A percentile compares a stretch with the other conserved stretches of the same genome.
Conservation (phyloP, 2,329 filamentous ascomycete genomes). For the Trichoderma atroviride region DNA sequence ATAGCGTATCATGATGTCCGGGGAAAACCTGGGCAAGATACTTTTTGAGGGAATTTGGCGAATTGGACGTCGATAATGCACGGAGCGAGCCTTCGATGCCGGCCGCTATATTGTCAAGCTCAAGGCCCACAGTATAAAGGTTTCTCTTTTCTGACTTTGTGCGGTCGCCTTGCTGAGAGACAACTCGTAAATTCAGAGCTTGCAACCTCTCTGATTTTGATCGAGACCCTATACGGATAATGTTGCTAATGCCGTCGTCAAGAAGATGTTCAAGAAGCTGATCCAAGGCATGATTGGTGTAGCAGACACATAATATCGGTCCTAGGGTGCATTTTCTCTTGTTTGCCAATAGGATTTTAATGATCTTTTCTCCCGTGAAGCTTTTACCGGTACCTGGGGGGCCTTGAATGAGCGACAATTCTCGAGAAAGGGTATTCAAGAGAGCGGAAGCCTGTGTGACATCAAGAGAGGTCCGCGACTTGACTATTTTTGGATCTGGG, state of each 20-base stretch:
- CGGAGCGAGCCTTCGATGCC: not conserved
- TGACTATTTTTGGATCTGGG: slow-evolving; percentile 33
- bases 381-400: slow-evolving; percentile 72
- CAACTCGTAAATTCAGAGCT: slow-evolving; percentile 51
- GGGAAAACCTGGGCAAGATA: not conserved
- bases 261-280: slow-evolving; percentile 57
- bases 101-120: not conserved
- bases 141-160: slow-evolving; percentile 44
- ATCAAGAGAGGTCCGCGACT: slow-evolving; percentile 53
- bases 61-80: slow-evolving; percentile 1
- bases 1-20: not conserved
- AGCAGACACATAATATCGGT: slow-evolving; percentile 56
- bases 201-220: slow-evolving; percentile 58
- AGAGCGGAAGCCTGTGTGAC: slow-evolving; percentile 54
- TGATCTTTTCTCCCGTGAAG: slow-evolving; percentile 61
- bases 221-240: slow-evolving; percentile 64
- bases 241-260: slow-evolving; percentile 42
- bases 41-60: not conserved
- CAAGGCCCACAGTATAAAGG: not conserved
- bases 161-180: slow-evolving; percentile 37
- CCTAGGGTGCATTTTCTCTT: slow-evolving; percentile 46
- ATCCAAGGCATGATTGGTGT: slow-evolving; percentile 43
- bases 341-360: slow-evolving; percentile 55
- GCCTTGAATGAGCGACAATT: slow-evolving; percentile 66
- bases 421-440: slow-evolving; percentile 53